Base-by-base conservation (phyloP, 1,284 basidiomycete genomes). In the Peniophora sp. region DNA sequence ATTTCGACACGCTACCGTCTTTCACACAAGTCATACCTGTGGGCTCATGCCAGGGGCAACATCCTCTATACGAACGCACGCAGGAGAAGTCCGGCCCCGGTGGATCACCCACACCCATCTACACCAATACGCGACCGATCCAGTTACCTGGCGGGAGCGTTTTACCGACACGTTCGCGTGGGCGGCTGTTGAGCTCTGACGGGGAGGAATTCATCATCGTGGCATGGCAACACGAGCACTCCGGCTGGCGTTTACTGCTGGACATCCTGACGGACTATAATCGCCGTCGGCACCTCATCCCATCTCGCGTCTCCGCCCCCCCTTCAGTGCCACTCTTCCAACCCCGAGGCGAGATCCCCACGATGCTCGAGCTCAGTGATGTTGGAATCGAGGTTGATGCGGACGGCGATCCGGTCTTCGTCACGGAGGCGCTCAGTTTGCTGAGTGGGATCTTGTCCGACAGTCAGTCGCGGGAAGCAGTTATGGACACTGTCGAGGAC, bases 211-310 rank as follows among this genome's bases (percentile, higher is more conserved):
- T 79, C 9, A 69, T 90, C 41, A 81, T 88, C 9, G 78, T 94
- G 1, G 74, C 77, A n/a, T 95, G 92, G 92, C 74, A 86, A 54
- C 83, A 87, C 54, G 69, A 81, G 37, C 81, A 89, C 60, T 90
- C 84, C 10, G 91, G 87, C 0, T 94, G 92, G 91, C 85, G 81
- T 59, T 63, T 94, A 14, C 68, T 93, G 17, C 66, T 89, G 10
- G 92, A 93, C 58, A 68, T 92, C 18, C 69, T 95, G 48, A 79
- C 81, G 3, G 80, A 85, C 60, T 92, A 86, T 60, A 78, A 85
- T 47, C 81, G 79, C 54, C 74, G 76, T 37, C 68, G 72, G 52
- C 73, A 77, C 12, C 62, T 71, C 15, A 52, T 60, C 45, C 58
- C 59, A 24, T 55, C 62, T 10, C n/a, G 60, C 66, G 68, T 47